phyloP scores from a whole-genome alignment of 768 basidiomycete genomes.

The Boletus edulis region DNA sequence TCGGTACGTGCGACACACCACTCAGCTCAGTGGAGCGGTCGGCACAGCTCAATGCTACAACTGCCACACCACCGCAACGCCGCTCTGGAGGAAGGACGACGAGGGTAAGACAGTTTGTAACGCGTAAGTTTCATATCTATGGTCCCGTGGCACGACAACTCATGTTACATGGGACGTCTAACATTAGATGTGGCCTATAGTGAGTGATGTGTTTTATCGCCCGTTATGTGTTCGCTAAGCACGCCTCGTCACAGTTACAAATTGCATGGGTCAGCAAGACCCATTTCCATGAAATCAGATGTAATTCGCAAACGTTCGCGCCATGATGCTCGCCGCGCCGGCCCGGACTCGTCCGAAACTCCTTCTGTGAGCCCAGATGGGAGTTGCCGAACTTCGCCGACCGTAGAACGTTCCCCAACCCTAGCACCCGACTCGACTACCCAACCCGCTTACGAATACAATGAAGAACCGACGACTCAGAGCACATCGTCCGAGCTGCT shows the following conservation, averaged over 20 bases:
- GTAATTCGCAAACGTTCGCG: constrained; percentile 85
- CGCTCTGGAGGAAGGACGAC: constrained; percentile 88
- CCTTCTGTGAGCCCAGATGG: constrained; percentile 75
- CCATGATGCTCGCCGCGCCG: constrained; percentile 68
- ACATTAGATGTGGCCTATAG: constrained; percentile 72
- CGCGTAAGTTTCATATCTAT: constrained; percentile 55
- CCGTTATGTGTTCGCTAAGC: constrained; percentile 6
- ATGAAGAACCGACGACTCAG: constrained; percentile 40
- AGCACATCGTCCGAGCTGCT: constrained; percentile 51
- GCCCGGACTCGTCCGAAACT: constrained; percentile 56
- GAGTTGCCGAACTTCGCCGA: constrained; percentile 71
- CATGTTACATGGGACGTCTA: constrained; percentile 1
- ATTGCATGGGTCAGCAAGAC: constrained; percentile 79
- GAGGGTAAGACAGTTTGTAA: constrained; percentile 92
- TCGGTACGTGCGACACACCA: constrained; percentile 28
- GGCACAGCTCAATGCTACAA: constrained; percentile 81
- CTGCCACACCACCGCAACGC: constrained; percentile 86
- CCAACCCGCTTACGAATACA: constrained; percentile 49
- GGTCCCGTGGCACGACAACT: constrained; percentile 12
- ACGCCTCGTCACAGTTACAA: constrained; percentile 52
- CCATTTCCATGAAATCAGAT: constrained; percentile 90
- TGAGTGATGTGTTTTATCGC: constrained; percentile 32
- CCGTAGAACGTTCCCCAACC: constrained; percentile 56
- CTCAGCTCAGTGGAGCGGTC: constrained; percentile 28
- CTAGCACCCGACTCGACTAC: constrained; percentile 72